A percentile compares a stretch with the other conserved stretches of the same genome.
Conservation (phyloP, 176 grass and related monocot genomes). For the Eremochloa ophiuroides region DNA sequence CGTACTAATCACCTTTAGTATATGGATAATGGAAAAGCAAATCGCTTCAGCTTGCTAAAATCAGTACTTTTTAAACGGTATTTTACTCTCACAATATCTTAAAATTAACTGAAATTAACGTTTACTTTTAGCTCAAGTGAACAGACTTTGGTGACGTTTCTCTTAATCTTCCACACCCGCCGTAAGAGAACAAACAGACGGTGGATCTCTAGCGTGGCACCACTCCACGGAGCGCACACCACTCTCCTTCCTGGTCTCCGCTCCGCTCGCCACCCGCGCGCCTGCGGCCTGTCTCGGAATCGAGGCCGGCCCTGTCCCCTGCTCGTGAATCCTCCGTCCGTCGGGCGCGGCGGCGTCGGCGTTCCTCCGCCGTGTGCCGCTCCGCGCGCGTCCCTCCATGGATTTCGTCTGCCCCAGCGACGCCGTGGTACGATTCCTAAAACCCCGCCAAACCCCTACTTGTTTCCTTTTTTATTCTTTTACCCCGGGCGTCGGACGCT, state of each 20-base stretch:
- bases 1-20: background rate
- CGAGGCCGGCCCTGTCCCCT: background rate
- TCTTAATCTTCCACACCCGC: background rate
- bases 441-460: background rate
- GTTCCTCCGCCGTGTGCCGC: background rate
- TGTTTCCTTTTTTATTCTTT: background rate
- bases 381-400: constrained; percentile 33
- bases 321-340: background rate
- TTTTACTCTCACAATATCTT: too few relatives aligned
- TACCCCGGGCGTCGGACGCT: background rate
- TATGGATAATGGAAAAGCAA: background rate
- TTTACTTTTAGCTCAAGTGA: too few relatives aligned
- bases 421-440: constrained; percentile 24
- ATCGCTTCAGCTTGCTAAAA: too few relatives aligned
- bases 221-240: background rate
- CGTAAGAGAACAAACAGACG: background rate
- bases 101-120: too few relatives aligned
- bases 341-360: background rate
- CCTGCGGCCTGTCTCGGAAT: background rate
- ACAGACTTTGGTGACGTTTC: background rate
- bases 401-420: constrained; percentile 54
- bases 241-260: background rate
- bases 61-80: too few relatives aligned
- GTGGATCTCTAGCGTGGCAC: background rate
- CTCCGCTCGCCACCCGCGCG: background rate